Base-by-base conservation (phyloP, 2,329 filamentous ascomycete genomes). In the Stemphylium vesicarium region DNA sequence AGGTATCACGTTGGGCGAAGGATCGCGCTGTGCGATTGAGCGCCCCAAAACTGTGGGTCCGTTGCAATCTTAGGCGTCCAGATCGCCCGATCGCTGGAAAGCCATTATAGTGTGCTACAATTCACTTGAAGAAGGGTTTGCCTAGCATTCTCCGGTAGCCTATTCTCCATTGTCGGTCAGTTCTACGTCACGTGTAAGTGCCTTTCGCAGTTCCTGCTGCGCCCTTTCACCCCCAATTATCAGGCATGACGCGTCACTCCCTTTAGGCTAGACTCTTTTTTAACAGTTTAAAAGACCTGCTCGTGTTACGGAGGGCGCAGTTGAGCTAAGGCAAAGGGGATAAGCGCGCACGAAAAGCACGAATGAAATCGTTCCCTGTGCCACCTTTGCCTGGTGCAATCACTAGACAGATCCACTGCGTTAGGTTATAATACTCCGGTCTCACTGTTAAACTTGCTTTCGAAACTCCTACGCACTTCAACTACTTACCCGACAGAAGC, bases 1-100 rank as follows among this genome's bases (percentile, higher is more conserved):
- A 31, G 47, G 47, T 55, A 45, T 45, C 22, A 55, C 52, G 29
- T 39, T 39, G 9, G 40, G 36, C 36, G 4, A 29, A 15, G 35
- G 46, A 40, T 44, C 33, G 52, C 29, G 52, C 29, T 40, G 26
- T 40, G 32, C 47, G 20, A 20, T 20, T 31, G 29, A 24, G n/a
- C 22, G 13, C 40, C 38, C 35, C 24, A 15, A 36, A n/a, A 12
- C 33, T 8, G 35, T 9, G 39, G n/a, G 18, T 39, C 11, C n/a
- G 45, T 45, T 24, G 18, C 38, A 13, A 3, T 29, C 11, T 16
- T 50, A 13, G n/a, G 20, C 7, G 20, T 9, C 11, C 11, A 4
- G 24, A 10, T 5, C 10, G 12, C 31, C 15, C 12, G 16, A 43
- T 15, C 7, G 16, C 41, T 20, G 20, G 15, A 20, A 13, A 16